These are phyloP conservation scores for Eucommia ulmoides DNA, from an alignment of 257 asterid species.

Conservation along the genomic window DNA sequence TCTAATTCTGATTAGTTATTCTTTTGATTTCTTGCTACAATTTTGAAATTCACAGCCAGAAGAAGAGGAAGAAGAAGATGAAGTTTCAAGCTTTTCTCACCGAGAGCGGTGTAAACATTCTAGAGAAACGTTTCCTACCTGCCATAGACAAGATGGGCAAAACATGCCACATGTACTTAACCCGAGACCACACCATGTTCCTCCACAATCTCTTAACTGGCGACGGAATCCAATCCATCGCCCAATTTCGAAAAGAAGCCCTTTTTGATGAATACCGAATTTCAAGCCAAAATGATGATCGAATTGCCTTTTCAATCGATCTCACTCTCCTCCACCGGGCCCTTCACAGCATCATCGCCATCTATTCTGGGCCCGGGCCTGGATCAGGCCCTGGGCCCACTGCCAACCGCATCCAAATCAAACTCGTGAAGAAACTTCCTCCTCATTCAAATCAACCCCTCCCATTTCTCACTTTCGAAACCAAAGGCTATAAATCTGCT, in stretches of 20 bases:
- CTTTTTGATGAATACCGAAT: constrained; percentile 68
- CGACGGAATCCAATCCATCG: constrained; percentile 77
- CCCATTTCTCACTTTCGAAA: constrained; percentile 77
- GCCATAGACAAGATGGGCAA: constrained; percentile 80
- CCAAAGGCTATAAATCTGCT: constrained; percentile 65
- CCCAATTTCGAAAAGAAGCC: constrained; percentile 54
- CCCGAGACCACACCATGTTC: constrained; percentile 66
- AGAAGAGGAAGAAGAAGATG: no score
- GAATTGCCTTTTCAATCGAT: constrained; percentile 71
- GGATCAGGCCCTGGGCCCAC: constrained; percentile 5
- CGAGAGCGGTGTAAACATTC: constrained; percentile 61
- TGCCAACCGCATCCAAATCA: constrained; percentile 46
- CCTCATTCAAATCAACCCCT: constrained; percentile 57
- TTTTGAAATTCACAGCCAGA: no score
- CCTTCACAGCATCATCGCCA: constrained; percentile 66
- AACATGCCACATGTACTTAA: constrained; percentile 56
- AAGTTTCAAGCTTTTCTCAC: constrained; percentile 76
- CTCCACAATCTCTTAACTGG: constrained; percentile 93
- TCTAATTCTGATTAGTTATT: no score
- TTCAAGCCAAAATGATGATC: constrained; percentile 61
- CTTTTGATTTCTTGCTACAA: no score
- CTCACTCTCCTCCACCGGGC: constrained; percentile 92
- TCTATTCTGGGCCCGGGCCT: constrained; percentile 28
- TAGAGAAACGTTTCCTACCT: constrained; percentile 79
- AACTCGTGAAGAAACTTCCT: constrained; percentile 64